Evolutionary conservation across 116 monocot genomes (phyloP).

Genomic region (Trichopus zeylanicus): DNA sequence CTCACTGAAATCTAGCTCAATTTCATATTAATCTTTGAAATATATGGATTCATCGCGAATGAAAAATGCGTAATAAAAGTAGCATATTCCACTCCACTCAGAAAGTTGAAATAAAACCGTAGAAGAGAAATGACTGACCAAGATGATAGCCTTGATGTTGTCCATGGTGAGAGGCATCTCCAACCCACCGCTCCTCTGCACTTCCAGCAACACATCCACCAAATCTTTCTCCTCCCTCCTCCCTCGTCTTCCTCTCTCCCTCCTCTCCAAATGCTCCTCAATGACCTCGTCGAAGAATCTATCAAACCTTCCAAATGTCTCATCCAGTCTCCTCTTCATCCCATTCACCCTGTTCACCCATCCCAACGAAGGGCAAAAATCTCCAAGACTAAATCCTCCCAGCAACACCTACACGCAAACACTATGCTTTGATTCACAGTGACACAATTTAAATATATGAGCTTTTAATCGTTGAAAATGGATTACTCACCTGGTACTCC

Average conservation of each 20-base stretch:
- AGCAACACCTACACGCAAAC: no score
- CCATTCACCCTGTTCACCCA: conserved; percentile 1
- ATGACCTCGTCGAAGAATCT: neutral
- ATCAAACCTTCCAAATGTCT: neutral
- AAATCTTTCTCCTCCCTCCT: neutral
- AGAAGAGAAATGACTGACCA: neutral
- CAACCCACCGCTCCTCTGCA: neutral
- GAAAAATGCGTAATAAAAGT: no score
- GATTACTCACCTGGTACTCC: neutral
- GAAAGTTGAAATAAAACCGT: neutral
- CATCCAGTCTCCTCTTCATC: neutral
- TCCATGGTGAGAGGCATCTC: conserved; percentile 10
- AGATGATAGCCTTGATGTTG: conserved; percentile 6
- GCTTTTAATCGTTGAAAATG: no score
- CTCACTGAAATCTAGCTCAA: no score
- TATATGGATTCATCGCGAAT: no score
- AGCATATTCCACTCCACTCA: no score
- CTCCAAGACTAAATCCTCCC: conserved; percentile 1
- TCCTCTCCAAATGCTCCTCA: neutral
- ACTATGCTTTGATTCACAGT: no score
- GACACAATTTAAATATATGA: no score
- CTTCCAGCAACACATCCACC: neutral
- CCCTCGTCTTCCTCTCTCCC: neutral
- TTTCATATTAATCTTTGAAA: no score
- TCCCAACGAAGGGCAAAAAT: conserved; percentile 3